A percentile compares a stretch with the other conserved stretches of the same genome.
These are phyloP conservation scores for Cytospora mali DNA, from an alignment of 2,329 filamentous ascomycete species.

Conservation along the genomic window DNA sequence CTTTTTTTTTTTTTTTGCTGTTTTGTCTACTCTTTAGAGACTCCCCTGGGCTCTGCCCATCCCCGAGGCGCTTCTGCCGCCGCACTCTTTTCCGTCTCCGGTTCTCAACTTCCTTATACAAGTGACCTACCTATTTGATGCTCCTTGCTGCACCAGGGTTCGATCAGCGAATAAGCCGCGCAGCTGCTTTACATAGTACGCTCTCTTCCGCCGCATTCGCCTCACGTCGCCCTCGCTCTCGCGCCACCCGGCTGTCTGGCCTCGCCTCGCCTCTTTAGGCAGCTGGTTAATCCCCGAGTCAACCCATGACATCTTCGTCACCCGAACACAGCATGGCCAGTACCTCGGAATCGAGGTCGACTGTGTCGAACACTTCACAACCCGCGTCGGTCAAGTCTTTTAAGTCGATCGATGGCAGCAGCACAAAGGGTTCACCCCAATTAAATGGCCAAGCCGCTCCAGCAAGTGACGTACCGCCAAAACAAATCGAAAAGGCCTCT, in stretches of 20 bases:
- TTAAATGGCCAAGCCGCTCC: constrained; percentile 36
- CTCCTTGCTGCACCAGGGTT: constrained; percentile 14
- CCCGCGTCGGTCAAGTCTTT: constrained; percentile 54
- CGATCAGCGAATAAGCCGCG: constrained; percentile 18
- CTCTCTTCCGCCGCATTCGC: background rate
- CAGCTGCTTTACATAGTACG: constrained; percentile 5
- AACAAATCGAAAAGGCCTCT: constrained; percentile 56
- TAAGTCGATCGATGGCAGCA: constrained; percentile 47
- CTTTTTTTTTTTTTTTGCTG: constrained; percentile 28
- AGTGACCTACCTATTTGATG: background rate
- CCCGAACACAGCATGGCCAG: constrained; percentile 37
- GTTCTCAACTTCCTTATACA: background rate
- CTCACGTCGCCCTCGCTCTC: background rate
- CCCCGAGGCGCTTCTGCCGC: constrained; percentile 26
- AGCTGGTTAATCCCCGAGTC: background rate
- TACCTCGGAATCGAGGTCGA: constrained; percentile 37
- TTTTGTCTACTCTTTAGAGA: constrained; percentile 27
- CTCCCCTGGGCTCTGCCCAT: constrained; percentile 27
- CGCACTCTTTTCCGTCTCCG: constrained; percentile 11
- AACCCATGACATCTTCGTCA: constrained; percentile 1
- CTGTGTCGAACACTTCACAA: constrained; percentile 51
- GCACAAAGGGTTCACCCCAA: constrained; percentile 44
- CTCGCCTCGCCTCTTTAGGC: constrained; percentile 9
- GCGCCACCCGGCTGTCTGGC: constrained; percentile 3
- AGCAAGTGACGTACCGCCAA: constrained; percentile 39